A percentile compares a stretch with the other conserved stretches of the same genome.
These are phyloP conservation scores for Colletotrichum sojae DNA, from an alignment of 2,329 filamentous ascomycete genomes.

Conservation along the genomic window DNA sequence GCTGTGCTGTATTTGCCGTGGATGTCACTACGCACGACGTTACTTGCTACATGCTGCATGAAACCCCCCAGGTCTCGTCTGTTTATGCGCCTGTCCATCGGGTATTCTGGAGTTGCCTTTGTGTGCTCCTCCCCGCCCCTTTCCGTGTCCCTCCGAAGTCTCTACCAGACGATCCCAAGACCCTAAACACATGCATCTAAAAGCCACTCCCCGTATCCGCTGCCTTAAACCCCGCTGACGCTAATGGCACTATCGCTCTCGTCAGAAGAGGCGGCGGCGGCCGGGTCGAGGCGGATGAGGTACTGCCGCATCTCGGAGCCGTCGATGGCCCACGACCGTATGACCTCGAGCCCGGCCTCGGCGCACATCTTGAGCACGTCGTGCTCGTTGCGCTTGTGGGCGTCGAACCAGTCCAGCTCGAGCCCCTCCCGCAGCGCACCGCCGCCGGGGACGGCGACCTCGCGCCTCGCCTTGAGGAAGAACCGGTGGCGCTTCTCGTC, in stretches of 20 bases:
- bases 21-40: too few species aligned
- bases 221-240: slow-evolving; percentile 10
- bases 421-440: slow-evolving; percentile 49
- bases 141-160: too few species aligned
- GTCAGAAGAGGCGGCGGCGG: slow-evolving; percentile 48
- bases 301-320: slow-evolving; percentile 56
- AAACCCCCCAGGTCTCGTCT: too few species aligned
- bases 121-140: too few species aligned
- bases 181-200: too few species aligned
- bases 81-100: too few species aligned
- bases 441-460: slow-evolving; percentile 46
- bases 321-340: slow-evolving; percentile 54
- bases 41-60: too few species aligned
- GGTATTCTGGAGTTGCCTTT: too few species aligned
- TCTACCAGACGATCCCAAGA: too few species aligned
- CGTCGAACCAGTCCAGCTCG: slow-evolving; percentile 60
- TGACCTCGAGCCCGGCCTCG: slow-evolving; percentile 54
- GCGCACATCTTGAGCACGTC: slow-evolving; percentile 56
- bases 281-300: slow-evolving; percentile 50
- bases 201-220: neutral
- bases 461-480: slow-evolving; percentile 54
- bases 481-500: slow-evolving; percentile 56
- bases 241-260: slow-evolving; percentile 50
- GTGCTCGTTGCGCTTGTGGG: slow-evolving; percentile 56
- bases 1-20: too few species aligned